Conservation (phyloP, 306 rosid species). For the Fragaria iinumae region DNA sequence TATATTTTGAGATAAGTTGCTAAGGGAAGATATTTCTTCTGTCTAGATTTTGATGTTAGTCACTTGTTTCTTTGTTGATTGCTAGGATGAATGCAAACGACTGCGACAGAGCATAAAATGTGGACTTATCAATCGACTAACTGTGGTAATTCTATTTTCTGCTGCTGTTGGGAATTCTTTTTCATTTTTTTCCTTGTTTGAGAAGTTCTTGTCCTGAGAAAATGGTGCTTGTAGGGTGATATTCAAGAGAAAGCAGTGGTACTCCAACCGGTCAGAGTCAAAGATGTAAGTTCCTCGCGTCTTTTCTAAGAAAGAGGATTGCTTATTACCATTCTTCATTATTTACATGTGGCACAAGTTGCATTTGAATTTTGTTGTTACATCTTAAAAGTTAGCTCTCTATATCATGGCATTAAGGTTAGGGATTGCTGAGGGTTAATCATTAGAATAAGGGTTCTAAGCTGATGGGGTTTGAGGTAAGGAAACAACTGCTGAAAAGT, state of each 20-base stretch:
- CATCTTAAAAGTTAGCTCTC: neutral
- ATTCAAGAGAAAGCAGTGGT: conserved; percentile 79
- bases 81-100: conserved; percentile 97
- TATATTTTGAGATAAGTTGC: neutral
- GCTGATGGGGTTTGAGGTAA: neutral
- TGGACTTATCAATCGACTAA: conserved; percentile 79
- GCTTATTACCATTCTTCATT: too few species aligned
- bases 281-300: conserved; percentile 67
- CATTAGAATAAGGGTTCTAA: neutral
- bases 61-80: conserved; percentile 11
- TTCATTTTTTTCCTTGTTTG: neutral
- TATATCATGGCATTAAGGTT: neutral
- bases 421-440: neutral
- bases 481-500: neutral
- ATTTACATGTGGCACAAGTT: neutral
- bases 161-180: conserved; percentile 1
- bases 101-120: conserved; percentile 98
- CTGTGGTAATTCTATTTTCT: conserved; percentile 65
- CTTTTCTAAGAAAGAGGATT: neutral
- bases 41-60: conserved; percentile 7
- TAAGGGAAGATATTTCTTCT: conserved; percentile 8
- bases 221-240: conserved; percentile 69
- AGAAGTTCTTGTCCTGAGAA: conserved; percentile 27
- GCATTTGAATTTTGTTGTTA: neutral
- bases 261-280: conserved; percentile 89